A percentile compares a stretch with the other conserved stretches of the same genome.
Conservation (phyloP, 108 stramenopile species). For the Phaeodactylum tricornutum region DNA sequence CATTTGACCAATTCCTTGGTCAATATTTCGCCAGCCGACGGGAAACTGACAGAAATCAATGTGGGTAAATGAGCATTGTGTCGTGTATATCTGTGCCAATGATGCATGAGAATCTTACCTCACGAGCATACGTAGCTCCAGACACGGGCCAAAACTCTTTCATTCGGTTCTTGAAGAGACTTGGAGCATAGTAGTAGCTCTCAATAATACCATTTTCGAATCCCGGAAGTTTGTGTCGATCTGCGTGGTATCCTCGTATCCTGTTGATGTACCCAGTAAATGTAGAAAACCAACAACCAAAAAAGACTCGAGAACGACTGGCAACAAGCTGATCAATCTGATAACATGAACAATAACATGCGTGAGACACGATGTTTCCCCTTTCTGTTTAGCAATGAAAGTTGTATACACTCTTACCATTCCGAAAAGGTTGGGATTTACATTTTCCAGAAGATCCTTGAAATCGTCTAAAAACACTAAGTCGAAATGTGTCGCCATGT, state of each 20-base stretch:
- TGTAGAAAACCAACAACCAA: conserved; percentile 60
- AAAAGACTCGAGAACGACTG: conserved; percentile 40
- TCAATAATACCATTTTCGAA: conserved; percentile 51
- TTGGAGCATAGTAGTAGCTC: conserved; percentile 45
- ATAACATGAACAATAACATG: too few relatives aligned
- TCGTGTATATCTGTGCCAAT: too few relatives aligned
- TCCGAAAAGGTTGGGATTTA: conserved; percentile 44
- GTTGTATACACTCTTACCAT: too few relatives aligned
- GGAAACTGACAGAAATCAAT: conserved; percentile 27
- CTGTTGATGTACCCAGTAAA: conserved; percentile 81
- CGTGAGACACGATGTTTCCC: too few relatives aligned
- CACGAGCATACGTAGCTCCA: conserved; percentile 16
- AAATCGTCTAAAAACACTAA: conserved; percentile 65
- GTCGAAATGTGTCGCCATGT: conserved; percentile 33
- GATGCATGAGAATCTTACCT: too few relatives aligned
- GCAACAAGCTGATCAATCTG: conserved; percentile 51
- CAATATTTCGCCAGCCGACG: conserved; percentile 70
- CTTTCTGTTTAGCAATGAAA: too few relatives aligned
- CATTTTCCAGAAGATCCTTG: conserved; percentile 27
- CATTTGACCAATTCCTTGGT: conserved; percentile 27
- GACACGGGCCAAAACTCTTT: conserved; percentile 32
- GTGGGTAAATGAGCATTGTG: too few relatives aligned
- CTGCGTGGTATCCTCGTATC: conserved; percentile 63
- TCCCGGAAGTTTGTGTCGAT: conserved; percentile 41
- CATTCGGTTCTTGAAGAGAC: conserved; percentile 43